Evolutionary conservation across 257 asterid species (phyloP).

Genomic region (Rehmannia glutinosa): DNA sequence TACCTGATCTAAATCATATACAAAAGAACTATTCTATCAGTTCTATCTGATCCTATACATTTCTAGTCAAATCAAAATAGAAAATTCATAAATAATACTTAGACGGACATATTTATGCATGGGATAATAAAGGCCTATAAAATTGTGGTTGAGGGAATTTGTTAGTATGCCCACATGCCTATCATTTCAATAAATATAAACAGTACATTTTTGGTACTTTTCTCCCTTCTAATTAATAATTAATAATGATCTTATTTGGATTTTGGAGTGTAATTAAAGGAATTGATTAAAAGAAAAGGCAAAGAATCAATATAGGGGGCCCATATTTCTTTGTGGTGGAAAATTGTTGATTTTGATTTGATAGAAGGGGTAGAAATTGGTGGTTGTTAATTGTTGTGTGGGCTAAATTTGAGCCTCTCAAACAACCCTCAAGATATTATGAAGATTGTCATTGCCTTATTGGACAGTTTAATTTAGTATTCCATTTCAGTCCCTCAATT

Average conservation of each 20-base stretch:
- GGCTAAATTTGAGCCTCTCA: too few relatives aligned
- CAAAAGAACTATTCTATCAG: too few relatives aligned
- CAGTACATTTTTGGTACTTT: constrained; percentile 18
- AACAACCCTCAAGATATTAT: background rate
- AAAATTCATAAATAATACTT: background rate
- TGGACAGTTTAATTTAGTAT: background rate
- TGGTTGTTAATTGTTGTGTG: too few relatives aligned
- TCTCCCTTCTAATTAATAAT: background rate
- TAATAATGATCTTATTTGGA: background rate
- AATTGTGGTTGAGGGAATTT: background rate
- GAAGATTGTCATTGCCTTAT: background rate
- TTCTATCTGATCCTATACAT: too few relatives aligned
- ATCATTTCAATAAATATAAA: too few relatives aligned
- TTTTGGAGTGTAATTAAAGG: constrained; percentile 17
- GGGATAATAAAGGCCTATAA: background rate
- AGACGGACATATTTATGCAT: too few relatives aligned
- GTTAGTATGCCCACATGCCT: background rate
- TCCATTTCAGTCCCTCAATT: background rate
- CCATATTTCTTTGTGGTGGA: constrained; percentile 29
- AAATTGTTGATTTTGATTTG: constrained; percentile 22
- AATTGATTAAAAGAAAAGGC: background rate
- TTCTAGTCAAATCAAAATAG: background rate
- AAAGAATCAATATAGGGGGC: background rate
- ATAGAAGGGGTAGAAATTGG: too few relatives aligned
- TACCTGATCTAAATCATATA: too few relatives aligned